A percentile compares a stretch with the other conserved stretches of the same genome.
Conservation (phyloP, 169 alveolate species). For the Cryptosporidium andersoni region DNA sequence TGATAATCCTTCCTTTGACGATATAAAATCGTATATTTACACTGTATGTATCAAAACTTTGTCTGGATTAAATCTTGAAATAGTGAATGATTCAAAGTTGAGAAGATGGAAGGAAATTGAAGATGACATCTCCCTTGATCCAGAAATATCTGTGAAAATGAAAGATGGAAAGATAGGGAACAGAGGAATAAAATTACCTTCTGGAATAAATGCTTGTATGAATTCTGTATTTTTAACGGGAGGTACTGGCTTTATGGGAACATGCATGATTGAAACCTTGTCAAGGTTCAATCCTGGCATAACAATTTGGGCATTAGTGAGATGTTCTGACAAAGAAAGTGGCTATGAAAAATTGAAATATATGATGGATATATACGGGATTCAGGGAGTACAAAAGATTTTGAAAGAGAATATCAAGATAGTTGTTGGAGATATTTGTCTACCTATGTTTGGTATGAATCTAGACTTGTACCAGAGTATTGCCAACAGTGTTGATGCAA, state of each 20-base stretch:
- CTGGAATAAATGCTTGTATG: constrained; percentile 29
- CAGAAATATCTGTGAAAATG: not conserved
- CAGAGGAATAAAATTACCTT: constrained; percentile 50
- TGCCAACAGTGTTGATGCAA: constrained; percentile 37
- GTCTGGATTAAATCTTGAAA: constrained; percentile 18
- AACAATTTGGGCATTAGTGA: constrained; percentile 56
- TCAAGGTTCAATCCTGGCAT: constrained; percentile 6
- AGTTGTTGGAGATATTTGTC: constrained; percentile 44
- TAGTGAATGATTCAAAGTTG: constrained; percentile 5
- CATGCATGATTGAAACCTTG: constrained; percentile 57
- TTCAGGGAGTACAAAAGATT: constrained; percentile 10
- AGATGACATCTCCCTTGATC: constrained; percentile 9
- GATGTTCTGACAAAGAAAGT: constrained; percentile 5
- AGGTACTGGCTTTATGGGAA: constrained; percentile 71
- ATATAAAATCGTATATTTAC: constrained; percentile 23
- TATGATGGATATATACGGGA: constrained; percentile 18
- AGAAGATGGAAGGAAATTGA: constrained; percentile 68
- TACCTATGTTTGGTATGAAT: constrained; percentile 34
- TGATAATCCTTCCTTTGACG: constrained; percentile 73
- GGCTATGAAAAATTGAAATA: constrained; percentile 22
- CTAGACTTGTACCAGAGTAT: constrained; percentile 3
- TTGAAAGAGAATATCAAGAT: constrained; percentile 19
- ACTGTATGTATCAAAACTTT: constrained; percentile 11
- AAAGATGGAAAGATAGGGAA: not conserved
- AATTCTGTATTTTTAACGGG: constrained; percentile 55